phyloP scores from a whole-genome alignment of 169 alveolate genomes.

The Cryptosporidium sp. region DNA sequence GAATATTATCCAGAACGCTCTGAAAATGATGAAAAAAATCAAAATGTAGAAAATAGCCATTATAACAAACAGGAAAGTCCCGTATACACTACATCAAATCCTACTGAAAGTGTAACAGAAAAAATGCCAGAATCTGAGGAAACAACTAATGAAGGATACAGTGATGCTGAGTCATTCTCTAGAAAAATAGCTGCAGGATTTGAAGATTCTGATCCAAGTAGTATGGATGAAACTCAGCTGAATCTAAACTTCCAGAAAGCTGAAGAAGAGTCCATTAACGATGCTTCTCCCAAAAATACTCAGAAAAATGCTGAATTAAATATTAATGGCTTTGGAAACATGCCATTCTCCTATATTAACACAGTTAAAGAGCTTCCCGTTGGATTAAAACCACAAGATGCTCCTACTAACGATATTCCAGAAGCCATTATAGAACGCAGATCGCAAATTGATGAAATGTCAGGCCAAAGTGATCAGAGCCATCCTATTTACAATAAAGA shows the following conservation, averaged over 20 bases:
- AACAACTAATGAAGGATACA: slow-evolving; percentile 21
- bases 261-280: neutral
- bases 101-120: neutral
- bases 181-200: neutral
- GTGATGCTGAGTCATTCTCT: slow-evolving; percentile 12
- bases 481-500: neutral
- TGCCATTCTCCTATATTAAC: slow-evolving; percentile 60
- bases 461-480: neutral
- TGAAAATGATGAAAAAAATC: neutral
- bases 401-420: neutral
- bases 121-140: neutral
- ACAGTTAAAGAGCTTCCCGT: slow-evolving; percentile 11
- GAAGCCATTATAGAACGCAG: slow-evolving; percentile 16
- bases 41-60: neutral
- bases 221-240: neutral
- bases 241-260: neutral
- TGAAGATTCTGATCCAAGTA: neutral
- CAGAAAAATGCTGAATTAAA: neutral
- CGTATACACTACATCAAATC: neutral
- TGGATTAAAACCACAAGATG: slow-evolving; percentile 13
- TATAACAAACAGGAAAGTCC: neutral
- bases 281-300: neutral
- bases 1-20: neutral
- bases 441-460: neutral
- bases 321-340: slow-evolving; percentile 1